These are phyloP conservation scores for Fagopyrum esculentum DNA, from an alignment of 148 eudicot genomes.

Conservation along the genomic window DNA sequence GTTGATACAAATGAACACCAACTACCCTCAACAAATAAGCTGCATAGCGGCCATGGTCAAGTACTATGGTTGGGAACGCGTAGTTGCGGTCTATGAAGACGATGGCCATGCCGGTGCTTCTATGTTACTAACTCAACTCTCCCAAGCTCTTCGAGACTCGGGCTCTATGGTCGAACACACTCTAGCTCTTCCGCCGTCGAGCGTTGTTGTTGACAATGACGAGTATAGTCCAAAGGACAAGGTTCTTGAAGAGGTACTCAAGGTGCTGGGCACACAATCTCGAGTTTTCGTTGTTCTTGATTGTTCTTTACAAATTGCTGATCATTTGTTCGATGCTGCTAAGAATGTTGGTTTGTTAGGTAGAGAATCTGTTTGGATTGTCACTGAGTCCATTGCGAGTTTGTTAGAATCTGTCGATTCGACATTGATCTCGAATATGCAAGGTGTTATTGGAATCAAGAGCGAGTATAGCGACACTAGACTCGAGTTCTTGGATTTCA, in stretches of 20 bases:
- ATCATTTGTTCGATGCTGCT: slow-evolving; percentile 33
- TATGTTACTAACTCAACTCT: slow-evolving; percentile 16
- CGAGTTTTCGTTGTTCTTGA: slow-evolving; percentile 44
- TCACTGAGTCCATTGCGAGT: slow-evolving; percentile 21
- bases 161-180: slow-evolving; percentile 26
- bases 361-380: slow-evolving; percentile 36
- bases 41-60: slow-evolving; percentile 28
- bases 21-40: slow-evolving; percentile 18
- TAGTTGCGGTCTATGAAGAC: slow-evolving; percentile 38
- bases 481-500: slow-evolving; percentile 18
- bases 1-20: slow-evolving; percentile 29
- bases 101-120: slow-evolving; percentile 28
- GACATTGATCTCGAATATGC: slow-evolving; percentile 24
- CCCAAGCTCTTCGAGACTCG: slow-evolving; percentile 25
- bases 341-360: slow-evolving; percentile 34
- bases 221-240: slow-evolving; percentile 21
- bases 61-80: slow-evolving; percentile 33
- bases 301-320: slow-evolving; percentile 25
- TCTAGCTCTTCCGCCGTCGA: slow-evolving; percentile 27
- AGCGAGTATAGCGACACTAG: slow-evolving; percentile 18
- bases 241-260: slow-evolving; percentile 19
- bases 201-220: not conserved
- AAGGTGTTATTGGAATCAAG: slow-evolving; percentile 38
- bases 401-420: slow-evolving; percentile 31
- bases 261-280: slow-evolving; percentile 26